A percentile compares a stretch with the other conserved stretches of the same genome.
phyloP scores from a whole-genome alignment of 768 basidiomycete species.

The Rhizopogon vinicolor region DNA sequence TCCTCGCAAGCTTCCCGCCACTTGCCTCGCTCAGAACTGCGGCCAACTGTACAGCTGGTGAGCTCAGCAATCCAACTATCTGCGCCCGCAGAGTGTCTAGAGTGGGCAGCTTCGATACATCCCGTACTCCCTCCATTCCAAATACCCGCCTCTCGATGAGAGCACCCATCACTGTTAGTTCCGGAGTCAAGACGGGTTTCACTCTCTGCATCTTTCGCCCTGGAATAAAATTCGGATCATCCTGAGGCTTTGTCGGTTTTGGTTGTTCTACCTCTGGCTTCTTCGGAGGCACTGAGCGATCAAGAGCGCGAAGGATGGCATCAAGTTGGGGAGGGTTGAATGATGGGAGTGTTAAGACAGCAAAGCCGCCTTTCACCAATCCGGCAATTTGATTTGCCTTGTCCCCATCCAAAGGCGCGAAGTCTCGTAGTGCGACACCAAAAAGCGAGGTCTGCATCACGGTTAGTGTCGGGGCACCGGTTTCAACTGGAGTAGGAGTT shows the following conservation, averaged over 20 bases:
- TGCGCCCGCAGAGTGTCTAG: slow-evolving; percentile 76
- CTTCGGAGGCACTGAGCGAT: slow-evolving; percentile 60
- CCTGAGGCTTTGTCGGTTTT: slow-evolving; percentile 45
- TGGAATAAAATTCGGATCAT: slow-evolving; percentile 58
- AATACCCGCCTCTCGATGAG: slow-evolving; percentile 75
- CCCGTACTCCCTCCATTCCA: slow-evolving; percentile 50
- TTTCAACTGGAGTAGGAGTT: slow-evolving; percentile 28
- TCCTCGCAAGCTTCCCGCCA: slow-evolving; percentile 65
- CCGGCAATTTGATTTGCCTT: slow-evolving; percentile 50
- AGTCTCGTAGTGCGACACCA: slow-evolving; percentile 69
- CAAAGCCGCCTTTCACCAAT: slow-evolving; percentile 55
- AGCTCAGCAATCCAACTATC: slow-evolving; percentile 78
- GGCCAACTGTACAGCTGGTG: slow-evolving; percentile 70
- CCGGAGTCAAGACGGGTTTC: slow-evolving; percentile 52
- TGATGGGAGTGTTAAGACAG: slow-evolving; percentile 58
- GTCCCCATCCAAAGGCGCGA: slow-evolving; percentile 42
- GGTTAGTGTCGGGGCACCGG: slow-evolving; percentile 49
- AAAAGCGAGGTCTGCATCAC: slow-evolving; percentile 77
- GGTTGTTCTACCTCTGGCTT: slow-evolving; percentile 48
- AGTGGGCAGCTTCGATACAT: slow-evolving; percentile 71
- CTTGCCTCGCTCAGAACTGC: slow-evolving; percentile 64
- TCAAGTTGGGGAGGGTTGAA: slow-evolving; percentile 72
- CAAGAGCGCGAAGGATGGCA: slow-evolving; percentile 62
- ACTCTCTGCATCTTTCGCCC: slow-evolving; percentile 64
- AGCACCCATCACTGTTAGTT: slow-evolving; percentile 71